Evolutionary conservation across 1,139 yeast species (phyloP), one percentile per base, ranked within the genome.

Genomic region (Kurtzmaniella quercitrusa): DNA sequence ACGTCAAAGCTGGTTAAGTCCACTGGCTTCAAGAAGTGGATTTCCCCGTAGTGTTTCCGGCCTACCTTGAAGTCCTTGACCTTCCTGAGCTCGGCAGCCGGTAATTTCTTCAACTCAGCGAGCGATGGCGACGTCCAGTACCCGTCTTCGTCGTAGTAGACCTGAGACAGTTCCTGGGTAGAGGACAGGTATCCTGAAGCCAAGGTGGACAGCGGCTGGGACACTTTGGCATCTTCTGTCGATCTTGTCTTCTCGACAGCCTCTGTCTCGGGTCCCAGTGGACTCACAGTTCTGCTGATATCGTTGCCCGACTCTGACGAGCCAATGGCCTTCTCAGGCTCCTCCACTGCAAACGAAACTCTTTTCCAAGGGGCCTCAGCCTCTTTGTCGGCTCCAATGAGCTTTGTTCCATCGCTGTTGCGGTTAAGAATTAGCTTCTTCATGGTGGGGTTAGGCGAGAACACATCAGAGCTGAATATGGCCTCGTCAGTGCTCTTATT

Each of bases 121-220:
- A 84, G 57, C 3, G 90, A 70, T 18, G 98, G 98, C 2, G 87
- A 78, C 41, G 84, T 83, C 90, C 95, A 93, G 63, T 91, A 94
- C 2, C 93, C 96, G 40, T 85, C 79, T 18, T 62, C 72, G 43
- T 70, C 72, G 12, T 44, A 44, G 3, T 19, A 12, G 11, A 27
- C 31, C 31, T 11, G 31, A 21, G 23, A 21, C 8, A 8, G 23
- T 5, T 5, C 23, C 23, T 21, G 23, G n/a, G n/a, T n/a, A 21
- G 23, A 21, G 4, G 23, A 21, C 23, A 21, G n/a, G n/a, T n/a
- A n/a, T n/a, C n/a, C n/a, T n/a, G n/a, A n/a, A n/a, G n/a, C n/a
- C n/a, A n/a, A n/a, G n/a, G n/a, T 39, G 41, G 34, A 12, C 40
- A 18, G 37, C 18, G 16, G 37, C 25, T 11, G 41, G 7, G 14